Percentiles rank a stretch among this genome's conserved stretches.
Conservation (phyloP, 1,139 yeast species). For the Candida albicans region DNA sequence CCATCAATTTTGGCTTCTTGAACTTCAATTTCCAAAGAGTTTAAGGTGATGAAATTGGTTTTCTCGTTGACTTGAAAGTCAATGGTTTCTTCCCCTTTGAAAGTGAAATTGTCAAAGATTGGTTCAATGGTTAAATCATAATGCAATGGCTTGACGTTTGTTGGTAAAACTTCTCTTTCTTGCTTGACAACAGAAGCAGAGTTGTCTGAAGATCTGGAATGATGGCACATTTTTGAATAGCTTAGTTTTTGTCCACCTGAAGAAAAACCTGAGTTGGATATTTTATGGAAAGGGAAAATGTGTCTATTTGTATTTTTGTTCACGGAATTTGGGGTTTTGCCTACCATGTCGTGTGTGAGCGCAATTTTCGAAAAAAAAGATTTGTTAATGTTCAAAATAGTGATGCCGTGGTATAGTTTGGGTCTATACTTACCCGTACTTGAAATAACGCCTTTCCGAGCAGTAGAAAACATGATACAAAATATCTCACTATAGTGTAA, state of each 20-base stretch:
- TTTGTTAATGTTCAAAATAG: not conserved
- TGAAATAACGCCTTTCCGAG: not conserved
- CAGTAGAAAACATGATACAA: no score
- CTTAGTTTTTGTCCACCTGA: conserved; percentile 1
- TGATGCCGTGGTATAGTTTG: not conserved
- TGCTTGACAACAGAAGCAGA: conserved; percentile 19
- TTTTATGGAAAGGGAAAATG: not conserved
- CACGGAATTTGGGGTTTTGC: not conserved
- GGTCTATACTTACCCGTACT: not conserved
- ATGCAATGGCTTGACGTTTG: conserved; percentile 69
- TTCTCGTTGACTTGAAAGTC: conserved; percentile 61
- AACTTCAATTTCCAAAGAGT: conserved; percentile 65
- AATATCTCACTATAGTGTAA: no score
- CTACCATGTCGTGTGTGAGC: not conserved
- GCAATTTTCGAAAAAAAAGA: not conserved
- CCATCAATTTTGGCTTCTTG: conserved; percentile 50
- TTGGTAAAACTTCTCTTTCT: conserved; percentile 69
- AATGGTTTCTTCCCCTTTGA: conserved; percentile 64
- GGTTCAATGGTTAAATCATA: conserved; percentile 76
- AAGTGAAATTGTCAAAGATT: conserved; percentile 66
- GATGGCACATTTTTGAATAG: conserved; percentile 16
- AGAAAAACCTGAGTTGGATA: not conserved
- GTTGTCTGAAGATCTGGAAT: conserved; percentile 12
- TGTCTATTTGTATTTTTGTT: not conserved
- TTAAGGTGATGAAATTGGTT: conserved; percentile 54